These are phyloP conservation scores for Purpureocillium lavendulum DNA, from an alignment of 2,329 filamentous ascomycete genomes.

Conservation along the genomic window DNA sequence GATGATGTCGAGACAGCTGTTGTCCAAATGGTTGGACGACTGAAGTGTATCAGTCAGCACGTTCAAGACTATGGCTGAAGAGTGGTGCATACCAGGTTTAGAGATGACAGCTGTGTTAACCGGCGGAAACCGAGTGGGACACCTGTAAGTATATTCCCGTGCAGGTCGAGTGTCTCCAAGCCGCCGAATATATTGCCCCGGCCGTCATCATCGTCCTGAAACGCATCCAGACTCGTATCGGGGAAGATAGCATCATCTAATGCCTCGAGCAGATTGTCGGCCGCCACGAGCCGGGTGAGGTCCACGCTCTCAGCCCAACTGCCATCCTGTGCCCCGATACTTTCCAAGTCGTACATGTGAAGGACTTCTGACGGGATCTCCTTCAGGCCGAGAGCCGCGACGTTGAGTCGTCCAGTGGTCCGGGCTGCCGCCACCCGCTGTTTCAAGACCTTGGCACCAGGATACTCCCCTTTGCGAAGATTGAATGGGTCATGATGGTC, in stretches of 20 bases:
- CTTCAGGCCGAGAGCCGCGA: conserved; percentile 73
- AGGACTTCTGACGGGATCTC: conserved; percentile 76
- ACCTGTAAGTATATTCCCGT: conserved; percentile 68
- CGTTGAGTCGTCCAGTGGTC: conserved; percentile 74
- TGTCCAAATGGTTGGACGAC: conserved; percentile 75
- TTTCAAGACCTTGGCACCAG: conserved; percentile 58
- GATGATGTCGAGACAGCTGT: conserved; percentile 63
- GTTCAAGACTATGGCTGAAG: not conserved
- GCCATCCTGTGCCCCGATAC: conserved; percentile 51
- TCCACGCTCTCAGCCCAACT: conserved; percentile 92
- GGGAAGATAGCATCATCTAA: conserved; percentile 73
- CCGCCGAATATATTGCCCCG: conserved; percentile 72
- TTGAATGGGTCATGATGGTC: conserved; percentile 61
- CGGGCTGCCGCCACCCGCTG: conserved; percentile 67
- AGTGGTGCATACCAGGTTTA: conserved; percentile 62
- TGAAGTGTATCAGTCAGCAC: conserved; percentile 23
- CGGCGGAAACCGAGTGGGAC: conserved; percentile 70
- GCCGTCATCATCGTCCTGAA: conserved; percentile 56
- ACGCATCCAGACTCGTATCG: conserved; percentile 50
- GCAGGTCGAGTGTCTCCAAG: conserved; percentile 73
- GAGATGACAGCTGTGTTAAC: conserved; percentile 63
- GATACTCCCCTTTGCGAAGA: conserved; percentile 47
- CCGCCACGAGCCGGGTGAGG: conserved; percentile 72
- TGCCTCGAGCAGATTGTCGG: conserved; percentile 77
- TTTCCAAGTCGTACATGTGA: conserved; percentile 81